Conservation (phyloP, 257 asterid species). For the Penstemon davidsonii region DNA sequence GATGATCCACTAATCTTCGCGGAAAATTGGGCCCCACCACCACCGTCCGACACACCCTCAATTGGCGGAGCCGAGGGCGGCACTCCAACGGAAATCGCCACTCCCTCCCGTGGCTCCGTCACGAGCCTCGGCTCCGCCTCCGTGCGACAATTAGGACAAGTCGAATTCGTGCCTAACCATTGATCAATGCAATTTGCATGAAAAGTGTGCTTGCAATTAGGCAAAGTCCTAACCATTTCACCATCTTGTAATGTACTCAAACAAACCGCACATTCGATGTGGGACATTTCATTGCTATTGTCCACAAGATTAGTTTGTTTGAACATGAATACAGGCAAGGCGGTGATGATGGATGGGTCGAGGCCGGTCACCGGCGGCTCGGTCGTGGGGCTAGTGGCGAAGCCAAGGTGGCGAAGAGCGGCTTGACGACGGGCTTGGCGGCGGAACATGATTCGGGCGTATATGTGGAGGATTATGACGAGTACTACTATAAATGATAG, state of each 20-base stretch:
- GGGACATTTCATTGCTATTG: not conserved
- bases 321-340: slow-evolving; percentile 53
- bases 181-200: slow-evolving; percentile 74
- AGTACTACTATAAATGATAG: slow-evolving; percentile 58
- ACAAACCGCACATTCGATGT: slow-evolving; percentile 74
- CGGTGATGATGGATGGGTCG: slow-evolving; percentile 49
- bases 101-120: slow-evolving; percentile 62
- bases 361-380: slow-evolving; percentile 61
- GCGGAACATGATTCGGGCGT: slow-evolving; percentile 61
- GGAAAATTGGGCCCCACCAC: not conserved
- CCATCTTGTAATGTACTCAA: slow-evolving; percentile 60
- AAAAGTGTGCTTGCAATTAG: slow-evolving; percentile 76
- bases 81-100: slow-evolving; percentile 17
- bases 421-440: slow-evolving; percentile 69
- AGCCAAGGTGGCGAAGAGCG: slow-evolving; percentile 36
- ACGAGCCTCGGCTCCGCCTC: slow-evolving; percentile 59
- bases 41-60: slow-evolving; percentile 32
- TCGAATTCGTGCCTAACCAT: slow-evolving; percentile 67
- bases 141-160: slow-evolving; percentile 78
- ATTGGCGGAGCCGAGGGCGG: slow-evolving; percentile 50
- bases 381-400: slow-evolving; percentile 24
- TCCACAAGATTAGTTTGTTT: not conserved
- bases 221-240: slow-evolving; percentile 58
- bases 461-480: slow-evolving; percentile 64
- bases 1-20: slow-evolving; percentile 40